These are phyloP conservation scores for Alternaria conjuncta DNA, from an alignment of 2,329 filamentous ascomycete species.

Conservation along the genomic window DNA sequence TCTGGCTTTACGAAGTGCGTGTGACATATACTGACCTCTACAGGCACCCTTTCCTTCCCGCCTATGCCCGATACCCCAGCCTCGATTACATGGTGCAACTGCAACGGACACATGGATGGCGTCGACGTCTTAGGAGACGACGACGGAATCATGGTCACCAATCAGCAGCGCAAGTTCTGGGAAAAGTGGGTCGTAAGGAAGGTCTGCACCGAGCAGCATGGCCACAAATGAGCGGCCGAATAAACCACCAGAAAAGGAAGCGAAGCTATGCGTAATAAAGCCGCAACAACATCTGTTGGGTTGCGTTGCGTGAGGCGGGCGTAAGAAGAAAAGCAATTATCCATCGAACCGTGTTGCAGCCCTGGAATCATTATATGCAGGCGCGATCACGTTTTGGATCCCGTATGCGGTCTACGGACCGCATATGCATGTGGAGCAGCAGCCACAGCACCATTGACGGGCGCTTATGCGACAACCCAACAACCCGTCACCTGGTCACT, in stretches of 20 bases:
- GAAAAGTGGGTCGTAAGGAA: constrained; percentile 61
- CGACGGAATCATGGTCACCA: constrained; percentile 56
- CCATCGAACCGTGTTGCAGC: constrained; percentile 2
- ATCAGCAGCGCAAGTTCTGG: constrained; percentile 61
- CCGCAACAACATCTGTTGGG: constrained; percentile 2
- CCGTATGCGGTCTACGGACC: constrained; percentile 17
- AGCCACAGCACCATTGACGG: constrained; percentile 16
- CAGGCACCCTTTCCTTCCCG: constrained; percentile 54
- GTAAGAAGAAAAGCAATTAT: constrained; percentile 3
- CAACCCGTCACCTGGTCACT: constrained; percentile 11
- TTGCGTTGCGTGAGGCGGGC: background rate
- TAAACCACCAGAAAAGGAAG: background rate
- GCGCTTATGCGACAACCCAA: constrained; percentile 30
- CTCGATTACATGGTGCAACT: constrained; percentile 56
- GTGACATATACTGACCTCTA: background rate
- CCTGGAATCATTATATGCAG: background rate
- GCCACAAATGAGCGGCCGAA: constrained; percentile 39
- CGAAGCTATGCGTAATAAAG: background rate
- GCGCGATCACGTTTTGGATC: constrained; percentile 17
- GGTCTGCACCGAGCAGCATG: constrained; percentile 52
- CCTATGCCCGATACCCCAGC: constrained; percentile 54
- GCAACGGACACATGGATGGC: constrained; percentile 50
- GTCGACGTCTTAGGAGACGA: constrained; percentile 58
- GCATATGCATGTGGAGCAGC: constrained; percentile 23
- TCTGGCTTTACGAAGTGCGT: background rate